Base-by-base conservation (phyloP, 2,329 filamentous ascomycete species). In the Talaromyces sp. region DNA sequence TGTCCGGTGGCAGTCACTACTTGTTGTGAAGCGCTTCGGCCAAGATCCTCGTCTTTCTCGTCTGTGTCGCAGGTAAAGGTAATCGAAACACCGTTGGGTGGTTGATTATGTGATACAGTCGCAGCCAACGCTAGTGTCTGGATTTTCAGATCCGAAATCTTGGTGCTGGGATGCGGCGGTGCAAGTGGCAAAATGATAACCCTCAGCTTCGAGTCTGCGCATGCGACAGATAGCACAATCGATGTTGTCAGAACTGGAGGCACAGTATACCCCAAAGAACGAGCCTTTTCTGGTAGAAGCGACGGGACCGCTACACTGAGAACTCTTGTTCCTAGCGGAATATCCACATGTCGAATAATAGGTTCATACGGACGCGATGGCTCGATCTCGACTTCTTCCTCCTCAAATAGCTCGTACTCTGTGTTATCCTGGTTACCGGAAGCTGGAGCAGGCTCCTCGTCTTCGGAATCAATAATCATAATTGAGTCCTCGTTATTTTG, bases 391-490 rank as follows among this genome's bases (percentile, higher is more conserved):
- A 71, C 70, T 62, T 87, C 85, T 47, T 86, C 82, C 0, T 81
- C 74, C 66, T 86, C 82, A 61, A 85, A 86, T 31, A 63, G 13
- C 33, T 66, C 64, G 27, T 60, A 61, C 11, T 63, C 61, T 27
- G 19, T 31, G n/a, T 57, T 39, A 19, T 64, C 35, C 17, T 66
- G 47, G 27, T 41, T 45, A 35, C 33, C 22, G n/a, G 64, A 61
- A 13, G 37, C 45, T 35, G 15, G 83, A 8, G 78, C 77, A 35
- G 82, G 81, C 58, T 86, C 84, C 57, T 86, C 85, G 45, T 87
- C 84, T 68, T 85, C 83, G 2, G 83, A 84, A 70, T 86, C 84
- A 67, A 85, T 81, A 54, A 86, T 81, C 78, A 86, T 85, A 64
- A 85, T 76, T 15, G 78, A 74, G 69, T 86, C 81, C 56, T 75